phyloP scores from a whole-genome alignment of 2,329 filamentous ascomycete species.

The Colletotrichum zoysiae region DNA sequence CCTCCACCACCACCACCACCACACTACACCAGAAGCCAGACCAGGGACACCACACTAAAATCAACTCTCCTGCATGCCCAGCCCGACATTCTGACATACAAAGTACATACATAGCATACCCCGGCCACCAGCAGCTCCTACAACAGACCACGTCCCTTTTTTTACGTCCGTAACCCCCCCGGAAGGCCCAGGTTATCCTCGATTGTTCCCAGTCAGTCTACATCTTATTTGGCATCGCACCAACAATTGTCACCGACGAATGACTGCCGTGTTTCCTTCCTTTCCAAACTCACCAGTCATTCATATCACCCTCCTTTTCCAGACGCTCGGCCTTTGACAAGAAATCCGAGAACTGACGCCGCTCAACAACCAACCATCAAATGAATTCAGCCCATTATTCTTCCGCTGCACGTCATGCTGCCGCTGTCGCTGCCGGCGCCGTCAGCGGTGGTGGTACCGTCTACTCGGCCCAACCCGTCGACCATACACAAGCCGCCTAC shows the following conservation, averaged over 20 bases:
- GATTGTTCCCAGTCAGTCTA: conserved; percentile 31
- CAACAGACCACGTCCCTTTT: conserved; percentile 37
- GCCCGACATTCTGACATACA: conserved; percentile 26
- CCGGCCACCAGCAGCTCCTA: conserved; percentile 20
- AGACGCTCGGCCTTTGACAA: conserved; percentile 21
- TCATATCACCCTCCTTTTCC: conserved; percentile 37
- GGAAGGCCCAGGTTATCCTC: conserved; percentile 32
- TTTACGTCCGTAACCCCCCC: conserved; percentile 42
- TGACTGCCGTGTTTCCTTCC: conserved; percentile 27
- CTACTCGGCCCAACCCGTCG: conserved; percentile 31
- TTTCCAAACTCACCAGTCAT: conserved; percentile 29
- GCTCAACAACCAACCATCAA: conserved; percentile 25
- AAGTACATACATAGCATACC: not conserved
- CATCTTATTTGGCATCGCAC: conserved; percentile 14
- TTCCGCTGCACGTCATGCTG: conserved; percentile 40
- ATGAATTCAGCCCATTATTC: conserved; percentile 37
- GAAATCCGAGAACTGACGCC: conserved; percentile 36
- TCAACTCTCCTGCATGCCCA: conserved; percentile 34
- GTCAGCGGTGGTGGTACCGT: conserved; percentile 15
- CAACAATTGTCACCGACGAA: conserved; percentile 29
- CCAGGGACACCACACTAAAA: conserved; percentile 16
- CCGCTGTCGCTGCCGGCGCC: conserved; percentile 11
- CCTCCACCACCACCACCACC: conserved; percentile 9
- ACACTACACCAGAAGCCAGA: conserved; percentile 5
- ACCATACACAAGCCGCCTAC: conserved; percentile 30